These are phyloP conservation scores for Phialophora chinensis DNA, from an alignment of 2,329 filamentous ascomycete genomes.

Conservation along the genomic window DNA sequence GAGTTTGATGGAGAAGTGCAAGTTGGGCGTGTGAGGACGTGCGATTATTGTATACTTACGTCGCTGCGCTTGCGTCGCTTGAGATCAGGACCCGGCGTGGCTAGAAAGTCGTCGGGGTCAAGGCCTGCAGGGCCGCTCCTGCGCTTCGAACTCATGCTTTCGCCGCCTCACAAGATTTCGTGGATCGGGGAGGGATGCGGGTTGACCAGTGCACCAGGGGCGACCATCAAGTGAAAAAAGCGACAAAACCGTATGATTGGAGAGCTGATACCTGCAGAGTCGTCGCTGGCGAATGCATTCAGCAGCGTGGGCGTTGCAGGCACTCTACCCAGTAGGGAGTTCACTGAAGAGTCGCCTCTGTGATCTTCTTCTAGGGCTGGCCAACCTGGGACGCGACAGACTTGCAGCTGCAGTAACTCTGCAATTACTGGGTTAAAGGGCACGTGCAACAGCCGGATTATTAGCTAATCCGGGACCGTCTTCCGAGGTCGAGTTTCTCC, in stretches of 20 bases:
- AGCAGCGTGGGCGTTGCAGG: conserved; percentile 19
- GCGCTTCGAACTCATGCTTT: conserved; percentile 57
- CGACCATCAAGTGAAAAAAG: conserved; percentile 23
- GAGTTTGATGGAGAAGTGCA: conserved; percentile 19
- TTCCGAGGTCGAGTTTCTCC: conserved; percentile 15
- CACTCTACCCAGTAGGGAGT: conserved; percentile 9
- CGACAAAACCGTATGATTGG: conserved; percentile 6
- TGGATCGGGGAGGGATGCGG: conserved; percentile 29
- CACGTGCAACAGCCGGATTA: conserved; percentile 14
- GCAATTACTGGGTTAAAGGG: not conserved
- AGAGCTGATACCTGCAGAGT: conserved; percentile 10
- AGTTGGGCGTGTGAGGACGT: conserved; percentile 24
- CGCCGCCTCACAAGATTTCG: conserved; percentile 32
- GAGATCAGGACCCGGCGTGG: conserved; percentile 60
- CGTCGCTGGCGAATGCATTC: conserved; percentile 14
- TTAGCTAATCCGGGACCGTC: conserved; percentile 8
- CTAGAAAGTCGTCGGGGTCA: conserved; percentile 53
- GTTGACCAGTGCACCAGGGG: conserved; percentile 19
- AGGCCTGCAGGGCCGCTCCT: conserved; percentile 56
- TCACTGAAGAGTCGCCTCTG: conserved; percentile 6
- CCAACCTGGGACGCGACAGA: conserved; percentile 21
- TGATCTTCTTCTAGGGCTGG: conserved; percentile 15
- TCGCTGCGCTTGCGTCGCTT: conserved; percentile 52
- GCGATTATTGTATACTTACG: conserved; percentile 36
- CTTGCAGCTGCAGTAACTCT: conserved; percentile 9